Percentiles rank a stretch among this genome's conserved stretches.
Evolutionary conservation across 768 basidiomycete species (phyloP).

Genomic region (Gloeostereum incarnatum): DNA sequence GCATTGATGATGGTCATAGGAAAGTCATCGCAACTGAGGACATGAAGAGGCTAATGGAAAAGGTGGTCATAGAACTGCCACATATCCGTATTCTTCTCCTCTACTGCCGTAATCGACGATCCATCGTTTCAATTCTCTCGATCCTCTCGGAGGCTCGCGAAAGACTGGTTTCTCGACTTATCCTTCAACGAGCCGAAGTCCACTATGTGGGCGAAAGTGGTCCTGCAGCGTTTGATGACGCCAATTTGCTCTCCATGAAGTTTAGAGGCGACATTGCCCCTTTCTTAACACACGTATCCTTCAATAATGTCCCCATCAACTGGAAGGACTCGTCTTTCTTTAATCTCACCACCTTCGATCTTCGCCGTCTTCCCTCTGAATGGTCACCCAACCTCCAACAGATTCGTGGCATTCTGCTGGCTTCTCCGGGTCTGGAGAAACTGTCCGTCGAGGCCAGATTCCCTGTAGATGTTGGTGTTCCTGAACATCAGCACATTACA

Average conservation of each 20-base stretch:
- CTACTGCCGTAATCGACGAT: slow-evolving; percentile 46
- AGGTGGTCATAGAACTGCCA: slow-evolving; percentile 40
- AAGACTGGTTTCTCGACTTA: slow-evolving; percentile 22
- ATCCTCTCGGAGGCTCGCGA: slow-evolving; percentile 24
- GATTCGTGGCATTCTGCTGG: slow-evolving; percentile 43
- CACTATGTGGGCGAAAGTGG: slow-evolving; percentile 43
- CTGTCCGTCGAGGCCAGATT: slow-evolving; percentile 56
- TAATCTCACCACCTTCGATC: slow-evolving; percentile 56
- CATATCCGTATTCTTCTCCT: slow-evolving; percentile 53
- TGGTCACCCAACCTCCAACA: slow-evolving; percentile 36
- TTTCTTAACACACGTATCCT: slow-evolving; percentile 37
- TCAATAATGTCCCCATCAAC: slow-evolving; percentile 55
- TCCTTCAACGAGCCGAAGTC: slow-evolving; percentile 56
- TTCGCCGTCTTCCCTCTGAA: slow-evolving; percentile 50
- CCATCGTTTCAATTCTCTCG: slow-evolving; percentile 40
- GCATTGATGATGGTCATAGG: slow-evolving; percentile 37
- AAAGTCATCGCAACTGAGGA: slow-evolving; percentile 26
- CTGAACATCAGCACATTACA: too few species aligned
- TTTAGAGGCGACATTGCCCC: slow-evolving; percentile 42
- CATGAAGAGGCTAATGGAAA: slow-evolving; percentile 40
- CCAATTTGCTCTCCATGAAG: slow-evolving; percentile 24
- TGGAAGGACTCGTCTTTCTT: slow-evolving; percentile 38
- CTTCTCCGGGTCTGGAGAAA: slow-evolving; percentile 40
- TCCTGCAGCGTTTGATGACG: too few species aligned
- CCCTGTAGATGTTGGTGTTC: too few species aligned